Percentiles rank a stretch among this genome's conserved stretches.
These are phyloP conservation scores for Erucastrum elatum DNA, from an alignment of 345 rosid genomes.

Conservation along the genomic window DNA sequence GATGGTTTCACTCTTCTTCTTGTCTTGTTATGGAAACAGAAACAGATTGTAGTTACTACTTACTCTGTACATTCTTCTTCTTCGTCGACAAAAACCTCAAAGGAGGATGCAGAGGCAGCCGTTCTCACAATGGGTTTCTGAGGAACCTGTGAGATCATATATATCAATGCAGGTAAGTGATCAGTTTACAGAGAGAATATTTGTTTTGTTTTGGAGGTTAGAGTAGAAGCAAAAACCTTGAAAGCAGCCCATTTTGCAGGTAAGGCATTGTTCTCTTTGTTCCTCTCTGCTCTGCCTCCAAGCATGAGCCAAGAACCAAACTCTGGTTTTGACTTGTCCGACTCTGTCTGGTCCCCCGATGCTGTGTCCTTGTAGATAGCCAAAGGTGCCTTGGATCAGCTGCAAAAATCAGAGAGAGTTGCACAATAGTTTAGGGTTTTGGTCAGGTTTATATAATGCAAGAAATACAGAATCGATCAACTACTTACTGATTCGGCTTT, in stretches of 20 bases:
- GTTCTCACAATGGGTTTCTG: conserved; percentile 51
- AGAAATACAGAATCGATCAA: neutral
- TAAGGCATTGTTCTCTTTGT: conserved; percentile 80
- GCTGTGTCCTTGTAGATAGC: conserved; percentile 50
- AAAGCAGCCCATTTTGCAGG: conserved; percentile 77
- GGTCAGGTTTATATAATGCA: neutral
- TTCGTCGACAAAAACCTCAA: conserved; percentile 84
- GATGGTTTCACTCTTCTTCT: conserved; percentile 28
- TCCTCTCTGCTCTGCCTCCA: conserved; percentile 76
- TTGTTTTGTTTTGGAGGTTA: neutral
- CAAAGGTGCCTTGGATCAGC: conserved; percentile 53
- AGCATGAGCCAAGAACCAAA: conserved; percentile 61
- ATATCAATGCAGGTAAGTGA: conserved; percentile 13
- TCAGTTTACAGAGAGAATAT: neutral
- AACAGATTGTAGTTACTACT: conserved; percentile 29
- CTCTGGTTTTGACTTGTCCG: conserved; percentile 52
- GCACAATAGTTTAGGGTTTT: neutral
- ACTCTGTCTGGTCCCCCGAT: conserved; percentile 42
- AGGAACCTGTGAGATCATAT: conserved; percentile 53
- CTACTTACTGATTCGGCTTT: conserved; percentile 58
- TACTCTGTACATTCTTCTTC: conserved; percentile 72
- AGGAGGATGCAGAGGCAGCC: conserved; percentile 47
- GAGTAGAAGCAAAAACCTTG: conserved; percentile 53
- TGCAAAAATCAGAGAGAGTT: conserved; percentile 32
- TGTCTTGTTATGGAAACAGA: neutral